phyloP scores from a whole-genome alignment of 1,284 basidiomycete genomes.

The Tetrapyrgos nigripes region DNA sequence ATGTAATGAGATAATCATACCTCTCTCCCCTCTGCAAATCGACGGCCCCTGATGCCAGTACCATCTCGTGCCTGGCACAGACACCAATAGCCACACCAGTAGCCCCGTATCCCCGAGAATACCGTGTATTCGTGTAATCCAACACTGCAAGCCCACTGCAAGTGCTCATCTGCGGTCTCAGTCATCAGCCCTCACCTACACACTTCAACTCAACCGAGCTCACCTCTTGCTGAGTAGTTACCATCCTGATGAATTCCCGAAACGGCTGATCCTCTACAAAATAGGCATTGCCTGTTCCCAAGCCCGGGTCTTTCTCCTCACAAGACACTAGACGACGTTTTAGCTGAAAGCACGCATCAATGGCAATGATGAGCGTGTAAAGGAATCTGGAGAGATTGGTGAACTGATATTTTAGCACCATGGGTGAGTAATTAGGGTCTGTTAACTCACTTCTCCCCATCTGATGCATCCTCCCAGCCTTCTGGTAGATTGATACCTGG shows the following conservation, averaged over 20 bases:
- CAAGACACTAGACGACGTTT: constrained; percentile 1
- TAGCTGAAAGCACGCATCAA: constrained; percentile 7
- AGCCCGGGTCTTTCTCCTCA: not conserved
- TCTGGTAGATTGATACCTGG: constrained; percentile 22
- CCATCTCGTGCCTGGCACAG: constrained; percentile 16
- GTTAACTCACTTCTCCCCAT: not conserved
- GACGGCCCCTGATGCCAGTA: constrained; percentile 21
- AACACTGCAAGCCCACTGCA: constrained; percentile 4
- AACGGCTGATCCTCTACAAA: constrained; percentile 3
- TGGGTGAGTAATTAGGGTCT: no score
- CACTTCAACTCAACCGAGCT: not conserved
- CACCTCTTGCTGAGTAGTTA: constrained; percentile 1
- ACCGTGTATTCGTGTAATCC: constrained; percentile 2
- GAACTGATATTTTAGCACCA: not conserved
- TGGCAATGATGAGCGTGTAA: not conserved
- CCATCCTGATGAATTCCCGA: not conserved
- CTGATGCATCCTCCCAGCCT: constrained; percentile 14
- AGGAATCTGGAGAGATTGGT: not conserved
- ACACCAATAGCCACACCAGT: constrained; percentile 26
- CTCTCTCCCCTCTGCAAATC: constrained; percentile 1
- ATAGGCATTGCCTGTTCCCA: not conserved
- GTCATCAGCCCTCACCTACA: not conserved
- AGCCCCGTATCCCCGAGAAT: constrained; percentile 12
- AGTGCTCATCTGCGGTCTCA: constrained; percentile 5
- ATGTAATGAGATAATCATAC: not conserved